Evolutionary conservation across 148 eudicot species (phyloP), one percentile per base, ranked within the genome.

Genomic region (Vaccinium corymbosum): DNA sequence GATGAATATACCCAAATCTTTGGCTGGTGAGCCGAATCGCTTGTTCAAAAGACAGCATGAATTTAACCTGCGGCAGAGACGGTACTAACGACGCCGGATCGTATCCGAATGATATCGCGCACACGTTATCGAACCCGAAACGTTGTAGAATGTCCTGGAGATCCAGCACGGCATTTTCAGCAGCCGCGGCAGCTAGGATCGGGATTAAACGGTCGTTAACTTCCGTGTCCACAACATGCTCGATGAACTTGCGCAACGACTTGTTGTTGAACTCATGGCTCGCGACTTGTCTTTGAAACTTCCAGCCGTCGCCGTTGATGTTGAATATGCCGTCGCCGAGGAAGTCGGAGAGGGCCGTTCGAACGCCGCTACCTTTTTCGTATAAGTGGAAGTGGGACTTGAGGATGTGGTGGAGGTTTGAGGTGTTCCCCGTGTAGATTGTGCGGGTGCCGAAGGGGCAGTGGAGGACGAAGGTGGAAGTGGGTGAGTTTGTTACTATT

Each of bases 51-150:
- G 82, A 86, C 2, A 35, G 8, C 1, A 86, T 81, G 1, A 87
- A 84, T 49, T 59, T 16, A 0, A 80, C 74, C 29, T 81, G 57
- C 1, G 86, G 86, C 1, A 77, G 75, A 46, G 89, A 77, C 14
- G 77, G 77, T 20, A 66, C 22, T 8, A 84, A 53, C 38, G 19
- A 62, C 11, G 61, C 85, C 5, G 85, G 81, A 64, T 84, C 85
- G 56, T 75, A 81, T 7, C 84, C 84, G 64, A 87, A 87, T 8
- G 86, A 86, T 48, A 88, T 85, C 66, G 77, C 70, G 76, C 86
- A 88, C 12, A 88, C 85, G 59, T 88, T 88, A 55, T 88, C 89
- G 4, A 88, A 88, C 6, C 86, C 81, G 55, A 88, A 83, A 13
- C 89, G 78, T 53, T 78, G 81, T 6, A 88, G 88, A n/a, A 88